These are phyloP conservation scores for Herpetomonas tarakana DNA, from an alignment of 208 protist species.

Conservation along the genomic window DNA sequence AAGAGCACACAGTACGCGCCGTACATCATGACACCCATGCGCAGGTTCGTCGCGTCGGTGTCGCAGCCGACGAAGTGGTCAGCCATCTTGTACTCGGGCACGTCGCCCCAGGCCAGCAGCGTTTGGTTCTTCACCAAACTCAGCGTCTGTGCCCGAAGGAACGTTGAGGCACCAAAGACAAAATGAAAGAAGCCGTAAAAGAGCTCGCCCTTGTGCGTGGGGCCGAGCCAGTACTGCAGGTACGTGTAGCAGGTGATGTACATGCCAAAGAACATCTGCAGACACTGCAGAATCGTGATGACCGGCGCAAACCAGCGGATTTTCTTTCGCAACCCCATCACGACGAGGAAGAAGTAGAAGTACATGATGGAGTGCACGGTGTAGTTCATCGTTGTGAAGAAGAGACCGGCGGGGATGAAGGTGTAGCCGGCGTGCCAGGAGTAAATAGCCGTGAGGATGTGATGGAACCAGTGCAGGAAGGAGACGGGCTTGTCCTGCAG, in stretches of 20 bases:
- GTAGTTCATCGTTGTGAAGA: constrained; percentile 93
- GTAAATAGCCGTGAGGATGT: constrained; percentile 88
- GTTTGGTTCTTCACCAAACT: not conserved
- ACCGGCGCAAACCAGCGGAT: constrained; percentile 77
- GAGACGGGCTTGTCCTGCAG: constrained; percentile 85
- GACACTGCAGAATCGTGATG: constrained; percentile 80
- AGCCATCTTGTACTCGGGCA: not conserved
- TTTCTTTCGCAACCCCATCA: constrained; percentile 37
- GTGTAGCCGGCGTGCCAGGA: constrained; percentile 80
- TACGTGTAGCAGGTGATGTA: constrained; percentile 47
- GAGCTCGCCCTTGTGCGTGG: not conserved
- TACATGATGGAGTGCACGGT: constrained; percentile 95
- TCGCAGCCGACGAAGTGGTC: constrained; percentile 30
- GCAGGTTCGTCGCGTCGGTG: constrained; percentile 23
- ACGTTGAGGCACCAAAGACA: not conserved
- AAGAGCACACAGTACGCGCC: constrained; percentile 88
- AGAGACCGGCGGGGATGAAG: constrained; percentile 53
- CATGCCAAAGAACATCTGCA: constrained; percentile 92
- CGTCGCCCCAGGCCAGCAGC: not conserved
- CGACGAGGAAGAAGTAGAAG: constrained; percentile 91
- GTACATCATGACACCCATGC: constrained; percentile 87
- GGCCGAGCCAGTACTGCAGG: constrained; percentile 18
- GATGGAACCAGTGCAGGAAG: constrained; percentile 94
- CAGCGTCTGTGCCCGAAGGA: not conserved
- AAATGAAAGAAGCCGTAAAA: constrained; percentile 4